Evolutionary conservation across 2,329 filamentous ascomycete genomes (phyloP).

Genomic region (Teratosphaeria zuluensis): DNA sequence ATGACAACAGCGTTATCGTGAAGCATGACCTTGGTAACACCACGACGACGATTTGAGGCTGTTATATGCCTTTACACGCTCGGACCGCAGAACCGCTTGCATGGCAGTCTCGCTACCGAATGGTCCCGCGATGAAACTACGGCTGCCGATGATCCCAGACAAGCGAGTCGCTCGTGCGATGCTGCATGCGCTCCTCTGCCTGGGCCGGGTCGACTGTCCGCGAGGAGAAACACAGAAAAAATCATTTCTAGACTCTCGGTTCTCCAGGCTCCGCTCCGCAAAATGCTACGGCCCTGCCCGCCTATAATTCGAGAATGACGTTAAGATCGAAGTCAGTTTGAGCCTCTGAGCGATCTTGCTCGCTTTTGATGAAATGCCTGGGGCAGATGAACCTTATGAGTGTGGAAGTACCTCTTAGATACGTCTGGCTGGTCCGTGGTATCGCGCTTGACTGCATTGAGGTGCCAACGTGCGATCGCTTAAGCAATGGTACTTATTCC

Average conservation of each 20-base stretch:
- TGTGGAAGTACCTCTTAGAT: background rate
- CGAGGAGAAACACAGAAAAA: background rate
- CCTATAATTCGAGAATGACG: background rate
- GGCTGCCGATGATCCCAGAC: background rate
- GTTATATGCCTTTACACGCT: too few relatives aligned
- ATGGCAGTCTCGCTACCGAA: too few relatives aligned
- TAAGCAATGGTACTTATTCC: background rate
- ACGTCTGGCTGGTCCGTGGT: background rate
- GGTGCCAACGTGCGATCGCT: background rate
- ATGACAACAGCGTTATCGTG: too few relatives aligned
- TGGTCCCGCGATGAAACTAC: background rate
- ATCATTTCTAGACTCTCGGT: background rate
- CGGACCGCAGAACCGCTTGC: too few relatives aligned
- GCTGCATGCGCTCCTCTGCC: background rate
- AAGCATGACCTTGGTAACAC: too few relatives aligned
- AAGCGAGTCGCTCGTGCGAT: background rate
- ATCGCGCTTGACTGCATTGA: background rate
- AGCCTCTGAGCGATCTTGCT: background rate
- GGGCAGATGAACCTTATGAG: background rate
- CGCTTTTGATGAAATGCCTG: background rate
- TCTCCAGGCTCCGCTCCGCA: background rate
- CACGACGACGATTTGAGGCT: too few relatives aligned
- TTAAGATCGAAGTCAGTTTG: background rate
- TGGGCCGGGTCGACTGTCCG: too few relatives aligned
- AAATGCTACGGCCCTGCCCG: background rate